phyloP scores from a whole-genome alignment of 805 yeast genomes.

The Pichia paraexigua region DNA sequence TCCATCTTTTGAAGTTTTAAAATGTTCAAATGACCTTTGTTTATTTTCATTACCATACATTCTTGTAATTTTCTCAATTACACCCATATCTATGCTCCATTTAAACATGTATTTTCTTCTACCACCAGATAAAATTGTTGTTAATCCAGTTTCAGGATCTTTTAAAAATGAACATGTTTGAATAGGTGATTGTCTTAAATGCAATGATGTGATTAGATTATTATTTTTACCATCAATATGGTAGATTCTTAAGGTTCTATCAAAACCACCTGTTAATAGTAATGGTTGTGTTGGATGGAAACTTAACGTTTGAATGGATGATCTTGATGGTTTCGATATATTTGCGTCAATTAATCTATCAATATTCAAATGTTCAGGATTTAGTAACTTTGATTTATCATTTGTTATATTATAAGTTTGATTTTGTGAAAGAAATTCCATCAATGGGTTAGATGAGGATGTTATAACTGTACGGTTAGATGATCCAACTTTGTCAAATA shows the following conservation, averaged over 20 bases:
- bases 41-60: slow-evolving; percentile 85
- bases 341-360: slow-evolving; percentile 86
- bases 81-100: slow-evolving; percentile 64
- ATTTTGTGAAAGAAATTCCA: slow-evolving; percentile 27
- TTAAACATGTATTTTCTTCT: slow-evolving; percentile 87
- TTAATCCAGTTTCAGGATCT: slow-evolving; percentile 36
- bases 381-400: slow-evolving; percentile 43
- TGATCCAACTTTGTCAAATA: slow-evolving; percentile 12
- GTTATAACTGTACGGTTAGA: slow-evolving; percentile 14
- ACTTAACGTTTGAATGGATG: slow-evolving; percentile 78
- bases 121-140: slow-evolving; percentile 74
- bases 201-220: slow-evolving; percentile 73
- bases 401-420: slow-evolving; percentile 22
- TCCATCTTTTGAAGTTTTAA: slow-evolving; percentile 70
- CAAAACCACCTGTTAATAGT: slow-evolving; percentile 86
- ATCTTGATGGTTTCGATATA: slow-evolving; percentile 51
- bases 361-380: slow-evolving; percentile 65
- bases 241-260: slow-evolving; percentile 75
- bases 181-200: slow-evolving; percentile 71
- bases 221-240: slow-evolving; percentile 86
- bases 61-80: slow-evolving; percentile 77
- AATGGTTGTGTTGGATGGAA: slow-evolving; percentile 85
- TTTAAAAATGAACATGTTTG: slow-evolving; percentile 62
- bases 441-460: slow-evolving; percentile 26
- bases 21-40: slow-evolving; percentile 82